Conservation (phyloP, 2,329 filamentous ascomycete species). For the Penicillium sp. region DNA sequence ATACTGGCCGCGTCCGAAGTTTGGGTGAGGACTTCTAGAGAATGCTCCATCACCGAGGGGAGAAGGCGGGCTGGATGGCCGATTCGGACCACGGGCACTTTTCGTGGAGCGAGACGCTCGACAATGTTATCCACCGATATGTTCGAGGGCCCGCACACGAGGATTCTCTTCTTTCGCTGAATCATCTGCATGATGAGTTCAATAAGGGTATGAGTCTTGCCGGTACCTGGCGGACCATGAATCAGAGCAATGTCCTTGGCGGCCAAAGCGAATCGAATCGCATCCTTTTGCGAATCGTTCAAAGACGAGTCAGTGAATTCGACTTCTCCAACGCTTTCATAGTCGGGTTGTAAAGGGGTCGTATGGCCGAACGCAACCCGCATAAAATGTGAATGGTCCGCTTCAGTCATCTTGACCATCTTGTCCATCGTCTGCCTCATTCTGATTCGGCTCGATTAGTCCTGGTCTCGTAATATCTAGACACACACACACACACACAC, state of each 20-base stretch:
- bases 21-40: slow-evolving; percentile 81
- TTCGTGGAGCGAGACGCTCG: slow-evolving; percentile 77
- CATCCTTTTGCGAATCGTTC: slow-evolving; percentile 58
- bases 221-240: slow-evolving; percentile 91
- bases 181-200: slow-evolving; percentile 91
- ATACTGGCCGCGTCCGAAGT: slow-evolving; percentile 86
- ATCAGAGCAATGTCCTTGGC: slow-evolving; percentile 80
- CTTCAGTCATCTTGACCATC: slow-evolving; percentile 50
- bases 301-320: slow-evolving; percentile 52
- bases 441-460: slow-evolving; percentile 28
- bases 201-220: slow-evolving; percentile 93
- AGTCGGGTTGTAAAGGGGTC: slow-evolving; percentile 47
- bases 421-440: slow-evolving; percentile 60
- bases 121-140: slow-evolving; percentile 98
- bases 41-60: slow-evolving; percentile 81
- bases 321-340: slow-evolving; percentile 41
- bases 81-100: slow-evolving; percentile 78
- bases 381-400: slow-evolving; percentile 54
- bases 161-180: slow-evolving; percentile 63
- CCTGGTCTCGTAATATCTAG: neutral
- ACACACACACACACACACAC: too few species aligned
- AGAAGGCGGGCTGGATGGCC: slow-evolving; percentile 89
- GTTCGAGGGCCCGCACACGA: slow-evolving; percentile 96
- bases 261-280: slow-evolving; percentile 73
- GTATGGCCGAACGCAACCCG: slow-evolving; percentile 56